Evolutionary conservation across 2,329 filamentous ascomycete species (phyloP).

Genomic region (Ceratocystis huliohia): DNA sequence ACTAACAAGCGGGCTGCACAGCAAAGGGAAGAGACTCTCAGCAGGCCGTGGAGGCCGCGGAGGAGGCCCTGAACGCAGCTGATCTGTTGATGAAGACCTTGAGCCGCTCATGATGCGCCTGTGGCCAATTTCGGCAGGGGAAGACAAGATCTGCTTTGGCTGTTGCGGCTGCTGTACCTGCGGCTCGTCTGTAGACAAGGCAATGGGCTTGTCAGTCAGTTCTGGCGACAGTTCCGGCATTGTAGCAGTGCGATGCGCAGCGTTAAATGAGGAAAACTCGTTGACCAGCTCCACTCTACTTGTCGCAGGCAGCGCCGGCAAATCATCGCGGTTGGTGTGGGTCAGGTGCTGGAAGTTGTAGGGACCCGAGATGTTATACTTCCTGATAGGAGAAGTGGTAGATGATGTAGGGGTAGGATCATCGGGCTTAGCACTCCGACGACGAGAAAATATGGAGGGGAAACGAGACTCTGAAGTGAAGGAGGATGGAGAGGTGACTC

Average conservation of each 20-base stretch:
- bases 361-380: slow-evolving; percentile 46
- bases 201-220: slow-evolving; percentile 19
- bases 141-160: slow-evolving; percentile 12
- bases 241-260: slow-evolving; percentile 18
- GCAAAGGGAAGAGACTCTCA: slow-evolving; percentile 18
- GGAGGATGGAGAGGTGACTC: slow-evolving; percentile 2
- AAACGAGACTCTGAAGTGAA: slow-evolving; percentile 24
- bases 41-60: slow-evolving; percentile 36
- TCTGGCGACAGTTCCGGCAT: slow-evolving; percentile 16
- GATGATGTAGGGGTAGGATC: slow-evolving; percentile 21
- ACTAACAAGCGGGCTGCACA: slow-evolving; percentile 18
- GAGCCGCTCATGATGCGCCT: slow-evolving; percentile 33
- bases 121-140: slow-evolving; percentile 24
- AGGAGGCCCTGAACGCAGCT: slow-evolving; percentile 35
- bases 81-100: slow-evolving; percentile 32
- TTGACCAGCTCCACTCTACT: slow-evolving; percentile 34
- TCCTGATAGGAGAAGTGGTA: slow-evolving; percentile 18
- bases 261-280: slow-evolving; percentile 28
- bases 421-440: slow-evolving; percentile 24
- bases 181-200: not conserved
- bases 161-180: not conserved
- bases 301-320: slow-evolving; percentile 31
- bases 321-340: slow-evolving; percentile 41
- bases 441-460: slow-evolving; percentile 40
- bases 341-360: slow-evolving; percentile 56